Evolutionary conservation across 345 rosid species (phyloP).

Genomic region (Heritiera fomes): DNA sequence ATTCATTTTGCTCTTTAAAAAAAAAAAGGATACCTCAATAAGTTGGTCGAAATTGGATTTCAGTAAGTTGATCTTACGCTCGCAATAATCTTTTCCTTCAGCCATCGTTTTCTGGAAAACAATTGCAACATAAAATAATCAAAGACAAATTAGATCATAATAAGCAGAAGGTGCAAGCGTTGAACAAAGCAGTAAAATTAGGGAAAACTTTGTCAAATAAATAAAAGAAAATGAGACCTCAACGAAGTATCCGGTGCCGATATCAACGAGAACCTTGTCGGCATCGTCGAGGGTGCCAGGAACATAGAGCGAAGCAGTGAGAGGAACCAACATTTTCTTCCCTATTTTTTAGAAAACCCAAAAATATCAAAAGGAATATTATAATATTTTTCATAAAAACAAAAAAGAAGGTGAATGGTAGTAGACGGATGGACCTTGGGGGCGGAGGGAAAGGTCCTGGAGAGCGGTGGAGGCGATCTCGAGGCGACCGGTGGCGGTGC

Average conservation of each 20-base stretch:
- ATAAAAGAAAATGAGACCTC: constrained; percentile 48
- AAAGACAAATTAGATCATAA: neutral
- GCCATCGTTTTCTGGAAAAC: constrained; percentile 75
- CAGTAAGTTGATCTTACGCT: constrained; percentile 86
- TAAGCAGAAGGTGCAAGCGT: neutral
- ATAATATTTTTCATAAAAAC: neutral
- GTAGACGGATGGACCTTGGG: constrained; percentile 46
- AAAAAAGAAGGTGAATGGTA: neutral
- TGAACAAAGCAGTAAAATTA: neutral
- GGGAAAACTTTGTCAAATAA: neutral
- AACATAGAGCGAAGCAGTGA: constrained; percentile 90
- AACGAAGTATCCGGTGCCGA: constrained; percentile 97
- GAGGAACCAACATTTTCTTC: constrained; percentile 86
- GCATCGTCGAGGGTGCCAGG: constrained; percentile 86
- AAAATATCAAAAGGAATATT: neutral
- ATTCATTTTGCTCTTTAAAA: neutral
- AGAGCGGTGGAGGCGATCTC: constrained; percentile 77
- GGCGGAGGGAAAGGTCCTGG: constrained; percentile 76
- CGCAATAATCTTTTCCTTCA: constrained; percentile 90
- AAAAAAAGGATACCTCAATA: constrained; percentile 58
- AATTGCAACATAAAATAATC: neutral
- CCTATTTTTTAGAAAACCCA: constrained; percentile 32
- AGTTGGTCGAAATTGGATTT: constrained; percentile 97
- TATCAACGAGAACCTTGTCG: constrained; percentile 79
- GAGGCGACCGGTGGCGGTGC: constrained; percentile 85